These are phyloP conservation scores for Gastrolobium villosum DNA, from an alignment of 306 rosid genomes.

Conservation along the genomic window DNA sequence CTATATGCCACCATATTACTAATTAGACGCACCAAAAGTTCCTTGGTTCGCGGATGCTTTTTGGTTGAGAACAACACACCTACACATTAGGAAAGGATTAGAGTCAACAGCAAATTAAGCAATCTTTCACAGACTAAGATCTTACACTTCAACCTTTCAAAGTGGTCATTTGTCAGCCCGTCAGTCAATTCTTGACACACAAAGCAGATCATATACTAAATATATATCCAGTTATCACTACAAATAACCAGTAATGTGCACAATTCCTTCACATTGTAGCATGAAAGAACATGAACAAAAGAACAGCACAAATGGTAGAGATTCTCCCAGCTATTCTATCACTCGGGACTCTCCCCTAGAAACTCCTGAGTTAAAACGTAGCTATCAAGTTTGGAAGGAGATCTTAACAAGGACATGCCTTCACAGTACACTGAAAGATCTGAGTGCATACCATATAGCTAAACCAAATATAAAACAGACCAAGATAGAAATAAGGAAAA, in stretches of 20 bases:
- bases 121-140: slow-evolving; percentile 30
- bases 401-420: slow-evolving; percentile 16
- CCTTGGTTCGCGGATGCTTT: slow-evolving; percentile 93
- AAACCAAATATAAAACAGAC: slow-evolving; percentile 25
- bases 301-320: slow-evolving; percentile 9
- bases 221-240: slow-evolving; percentile 6
- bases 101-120: slow-evolving; percentile 35
- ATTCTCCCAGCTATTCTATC: slow-evolving; percentile 17
- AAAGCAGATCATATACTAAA: slow-evolving; percentile 35
- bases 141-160: slow-evolving; percentile 33
- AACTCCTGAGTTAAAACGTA: background rate
- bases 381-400: slow-evolving; percentile 23
- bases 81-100: slow-evolving; percentile 52
- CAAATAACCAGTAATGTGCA: slow-evolving; percentile 16
- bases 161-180: slow-evolving; percentile 18
- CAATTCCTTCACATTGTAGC: background rate
- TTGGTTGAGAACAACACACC: slow-evolving; percentile 96
- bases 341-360: background rate
- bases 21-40: slow-evolving; percentile 79
- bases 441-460: slow-evolving; percentile 9
- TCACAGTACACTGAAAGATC: slow-evolving; percentile 24
- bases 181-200: slow-evolving; percentile 34
- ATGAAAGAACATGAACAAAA: background rate
- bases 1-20: slow-evolving; percentile 31
- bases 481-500: background rate